Conservation (phyloP, 1,139 yeast genomes). For the Sugiyamaella pinicola region DNA sequence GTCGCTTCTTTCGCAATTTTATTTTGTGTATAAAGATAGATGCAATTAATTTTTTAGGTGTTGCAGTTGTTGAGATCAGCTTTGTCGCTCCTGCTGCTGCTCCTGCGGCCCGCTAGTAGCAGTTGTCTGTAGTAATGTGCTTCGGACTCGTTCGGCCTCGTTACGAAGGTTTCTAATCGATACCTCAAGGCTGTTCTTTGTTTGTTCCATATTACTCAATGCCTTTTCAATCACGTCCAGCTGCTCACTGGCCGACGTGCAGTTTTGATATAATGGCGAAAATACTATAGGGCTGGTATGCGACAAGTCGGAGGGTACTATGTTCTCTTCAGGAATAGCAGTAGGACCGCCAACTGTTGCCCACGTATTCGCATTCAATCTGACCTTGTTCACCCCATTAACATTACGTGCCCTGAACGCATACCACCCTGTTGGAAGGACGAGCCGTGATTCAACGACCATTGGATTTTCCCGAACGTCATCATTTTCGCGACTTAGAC, state of each 20-base stretch:
- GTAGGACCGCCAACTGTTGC: constrained; percentile 21
- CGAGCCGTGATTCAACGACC: constrained; percentile 12
- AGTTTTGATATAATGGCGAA: neutral
- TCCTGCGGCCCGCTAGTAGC: neutral
- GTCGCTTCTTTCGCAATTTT: too few relatives aligned
- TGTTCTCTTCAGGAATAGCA: neutral
- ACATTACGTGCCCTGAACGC: constrained; percentile 25
- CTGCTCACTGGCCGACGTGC: neutral
- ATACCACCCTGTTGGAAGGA: constrained; percentile 27
- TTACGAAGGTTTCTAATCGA: constrained; percentile 5
- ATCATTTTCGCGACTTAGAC: neutral
- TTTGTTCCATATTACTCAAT: constrained; percentile 7
- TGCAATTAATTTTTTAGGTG: neutral
- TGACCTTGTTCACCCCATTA: constrained; percentile 23
- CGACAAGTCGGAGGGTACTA: neutral
- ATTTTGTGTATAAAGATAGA: constrained; percentile 4
- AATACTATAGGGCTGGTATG: constrained; percentile 1
- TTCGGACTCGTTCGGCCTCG: neutral
- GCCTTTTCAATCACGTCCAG: neutral
- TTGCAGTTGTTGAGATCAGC: too few relatives aligned
- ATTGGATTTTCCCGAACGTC: neutral
- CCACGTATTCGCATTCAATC: constrained; percentile 25
- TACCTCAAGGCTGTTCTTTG: neutral
- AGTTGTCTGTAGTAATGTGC: neutral
- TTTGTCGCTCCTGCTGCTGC: too few relatives aligned